Percentiles rank a stretch among this genome's conserved stretches.
phyloP scores from a whole-genome alignment of 768 basidiomycete genomes.

The Suillus ampliporus region DNA sequence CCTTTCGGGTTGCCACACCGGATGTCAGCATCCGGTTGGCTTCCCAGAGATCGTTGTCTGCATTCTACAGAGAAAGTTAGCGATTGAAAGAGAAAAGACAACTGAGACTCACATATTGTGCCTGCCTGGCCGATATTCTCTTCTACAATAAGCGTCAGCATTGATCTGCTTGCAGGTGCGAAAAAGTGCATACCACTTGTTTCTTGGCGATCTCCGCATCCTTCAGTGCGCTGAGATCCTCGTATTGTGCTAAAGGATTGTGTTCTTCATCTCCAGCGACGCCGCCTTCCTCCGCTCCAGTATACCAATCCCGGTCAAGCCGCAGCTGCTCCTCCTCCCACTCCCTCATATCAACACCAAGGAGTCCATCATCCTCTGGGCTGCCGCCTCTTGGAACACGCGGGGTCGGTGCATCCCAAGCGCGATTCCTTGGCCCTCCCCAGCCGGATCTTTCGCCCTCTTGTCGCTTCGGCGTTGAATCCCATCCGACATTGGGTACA shows the following conservation, averaged over 20 bases:
- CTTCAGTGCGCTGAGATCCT: slow-evolving; percentile 75
- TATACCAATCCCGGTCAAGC: slow-evolving; percentile 97
- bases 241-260: slow-evolving; percentile 92
- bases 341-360: slow-evolving; percentile 78
- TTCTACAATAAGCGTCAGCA: slow-evolving; percentile 52
- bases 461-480: slow-evolving; percentile 80
- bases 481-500: slow-evolving; percentile 93
- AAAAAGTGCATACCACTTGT: slow-evolving; percentile 58
- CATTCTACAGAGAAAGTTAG: slow-evolving; percentile 63
- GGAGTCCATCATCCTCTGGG: slow-evolving; percentile 68
- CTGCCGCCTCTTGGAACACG: slow-evolving; percentile 68
- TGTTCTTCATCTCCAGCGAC: slow-evolving; percentile 90
- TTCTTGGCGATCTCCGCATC: slow-evolving; percentile 79
- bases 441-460: slow-evolving; percentile 66
- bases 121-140: slow-evolving; percentile 92
- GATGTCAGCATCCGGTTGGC: slow-evolving; percentile 97
- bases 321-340: slow-evolving; percentile 98
- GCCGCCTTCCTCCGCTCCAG: slow-evolving; percentile 85
- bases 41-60: slow-evolving; percentile 99
- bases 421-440: slow-evolving; percentile 57
- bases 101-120: slow-evolving; percentile 79
- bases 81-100: slow-evolving; percentile 16
- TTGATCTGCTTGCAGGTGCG: slow-evolving; percentile 1
- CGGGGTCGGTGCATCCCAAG: slow-evolving; percentile 90
- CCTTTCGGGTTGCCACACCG: slow-evolving; percentile 86